A percentile compares a stretch with the other conserved stretches of the same genome.
These are phyloP conservation scores for Arthrinium phaeospermum DNA, from an alignment of 2,329 filamentous ascomycete species.

Conservation along the genomic window DNA sequence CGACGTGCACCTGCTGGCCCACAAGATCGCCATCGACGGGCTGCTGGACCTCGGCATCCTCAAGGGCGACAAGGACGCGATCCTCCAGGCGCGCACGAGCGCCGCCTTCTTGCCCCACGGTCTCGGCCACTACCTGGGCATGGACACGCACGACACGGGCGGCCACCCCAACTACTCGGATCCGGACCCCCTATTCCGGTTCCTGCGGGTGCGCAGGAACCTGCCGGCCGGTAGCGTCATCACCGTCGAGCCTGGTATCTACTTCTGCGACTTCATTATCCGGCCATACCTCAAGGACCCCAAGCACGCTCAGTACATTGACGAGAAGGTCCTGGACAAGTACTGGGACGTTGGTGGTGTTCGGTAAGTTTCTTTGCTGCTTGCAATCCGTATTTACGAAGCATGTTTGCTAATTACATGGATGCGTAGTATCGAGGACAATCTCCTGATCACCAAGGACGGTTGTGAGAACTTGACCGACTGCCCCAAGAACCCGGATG, in stretches of 20 bases:
- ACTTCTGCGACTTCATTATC: conserved; percentile 91
- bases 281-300: conserved; percentile 77
- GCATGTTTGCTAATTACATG: too few species aligned
- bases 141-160: conserved; percentile 90
- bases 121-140: conserved; percentile 86
- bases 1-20: conserved; percentile 79
- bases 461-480: conserved; percentile 77
- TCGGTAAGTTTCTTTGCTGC: too few species aligned
- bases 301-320: conserved; percentile 76
- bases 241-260: conserved; percentile 94
- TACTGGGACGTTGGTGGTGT: conserved; percentile 87
- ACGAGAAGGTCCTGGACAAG: conserved; percentile 71
- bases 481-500: conserved; percentile 69
- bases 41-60: conserved; percentile 79
- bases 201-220: conserved; percentile 77
- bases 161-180: conserved; percentile 81
- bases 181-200: conserved; percentile 82
- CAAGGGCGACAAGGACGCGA: conserved; percentile 69
- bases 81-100: conserved; percentile 79
- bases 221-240: conserved; percentile 83
- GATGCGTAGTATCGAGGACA: conserved; percentile 75
- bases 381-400: too few species aligned
- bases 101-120: conserved; percentile 93
- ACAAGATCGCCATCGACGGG: conserved; percentile 81
- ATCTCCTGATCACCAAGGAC: conserved; percentile 72